A percentile compares a stretch with the other conserved stretches of the same genome.
These are phyloP conservation scores for Thyridium curvatum DNA, from an alignment of 2,329 filamentous ascomycete species.

Conservation along the genomic window DNA sequence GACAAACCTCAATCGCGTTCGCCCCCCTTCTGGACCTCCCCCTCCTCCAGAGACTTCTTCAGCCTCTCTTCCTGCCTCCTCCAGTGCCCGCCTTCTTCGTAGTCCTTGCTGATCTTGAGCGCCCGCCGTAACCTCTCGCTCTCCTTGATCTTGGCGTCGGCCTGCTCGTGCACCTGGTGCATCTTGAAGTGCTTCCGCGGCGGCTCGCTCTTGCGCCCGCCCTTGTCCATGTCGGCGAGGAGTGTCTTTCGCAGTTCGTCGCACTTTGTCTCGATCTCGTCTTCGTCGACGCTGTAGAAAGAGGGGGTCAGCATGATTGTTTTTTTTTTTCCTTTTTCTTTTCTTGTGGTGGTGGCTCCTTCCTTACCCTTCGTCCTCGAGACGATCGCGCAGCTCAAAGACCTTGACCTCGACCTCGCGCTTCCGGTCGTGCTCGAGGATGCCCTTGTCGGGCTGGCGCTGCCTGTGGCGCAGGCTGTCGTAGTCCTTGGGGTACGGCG, in stretches of 20 bases:
- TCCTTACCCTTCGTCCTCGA: constrained; percentile 81
- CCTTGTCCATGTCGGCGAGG: constrained; percentile 44
- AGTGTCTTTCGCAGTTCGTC: constrained; percentile 61
- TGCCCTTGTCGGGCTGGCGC: constrained; percentile 83
- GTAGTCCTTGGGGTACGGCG: constrained; percentile 69
- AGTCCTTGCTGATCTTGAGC: constrained; percentile 78
- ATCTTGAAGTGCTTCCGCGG: constrained; percentile 63
- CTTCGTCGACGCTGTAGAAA: constrained; percentile 64
- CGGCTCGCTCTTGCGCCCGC: constrained; percentile 26
- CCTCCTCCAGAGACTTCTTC: constrained; percentile 35
- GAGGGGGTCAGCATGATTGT: no score
- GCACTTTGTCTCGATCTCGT: constrained; percentile 79
- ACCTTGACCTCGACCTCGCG: constrained; percentile 90
- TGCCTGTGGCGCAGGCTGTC: constrained; percentile 67
- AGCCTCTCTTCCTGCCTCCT: constrained; percentile 71
- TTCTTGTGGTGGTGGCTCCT: neutral
- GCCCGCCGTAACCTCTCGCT: constrained; percentile 82
- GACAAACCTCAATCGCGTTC: constrained; percentile 3
- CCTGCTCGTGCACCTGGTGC: constrained; percentile 94
- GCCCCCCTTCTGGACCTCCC: constrained; percentile 20
- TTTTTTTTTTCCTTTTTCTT: neutral
- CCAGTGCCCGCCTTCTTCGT: constrained; percentile 84
- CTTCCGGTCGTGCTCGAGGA: constrained; percentile 89
- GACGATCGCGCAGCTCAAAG: constrained; percentile 77
- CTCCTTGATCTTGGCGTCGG: constrained; percentile 93